Percentiles rank a stretch among this genome's conserved stretches.
Conservation (phyloP, 106 monocot species). For the Allium cepa region DNA sequence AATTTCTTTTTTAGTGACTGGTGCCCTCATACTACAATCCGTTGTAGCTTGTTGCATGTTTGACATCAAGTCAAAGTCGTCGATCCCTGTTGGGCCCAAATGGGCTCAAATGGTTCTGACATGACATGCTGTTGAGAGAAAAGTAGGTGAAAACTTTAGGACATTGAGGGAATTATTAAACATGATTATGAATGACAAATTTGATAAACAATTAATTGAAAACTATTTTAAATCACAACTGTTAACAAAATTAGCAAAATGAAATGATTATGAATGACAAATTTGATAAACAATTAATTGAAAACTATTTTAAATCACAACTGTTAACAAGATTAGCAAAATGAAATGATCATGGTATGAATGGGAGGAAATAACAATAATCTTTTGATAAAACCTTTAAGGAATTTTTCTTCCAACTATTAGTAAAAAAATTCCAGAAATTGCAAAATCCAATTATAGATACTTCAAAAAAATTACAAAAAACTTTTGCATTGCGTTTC, state of each 20-base stretch:
- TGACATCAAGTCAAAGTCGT: conserved; percentile 37
- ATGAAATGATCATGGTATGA: background rate
- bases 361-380: no score
- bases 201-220: background rate
- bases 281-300: no score
- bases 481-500: no score
- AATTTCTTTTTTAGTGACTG: conserved; percentile 38
- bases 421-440: no score
- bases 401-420: no score
- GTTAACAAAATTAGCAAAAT: background rate
- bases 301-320: no score
- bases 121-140: conserved; percentile 50
- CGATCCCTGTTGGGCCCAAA: conserved; percentile 40
- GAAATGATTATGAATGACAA: no score
- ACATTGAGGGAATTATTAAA: conserved; percentile 6
- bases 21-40: conserved; percentile 21
- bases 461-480: no score
- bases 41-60: conserved; percentile 29
- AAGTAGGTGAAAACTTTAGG: background rate
- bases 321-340: no score
- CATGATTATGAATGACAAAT: background rate
- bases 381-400: background rate
- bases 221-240: background rate
- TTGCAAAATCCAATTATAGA: no score
- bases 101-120: conserved; percentile 64